A percentile compares a stretch with the other conserved stretches of the same genome.
These are phyloP conservation scores for Cyclotella atomus DNA, from an alignment of 108 stramenopile genomes.

Conservation along the genomic window DNA sequence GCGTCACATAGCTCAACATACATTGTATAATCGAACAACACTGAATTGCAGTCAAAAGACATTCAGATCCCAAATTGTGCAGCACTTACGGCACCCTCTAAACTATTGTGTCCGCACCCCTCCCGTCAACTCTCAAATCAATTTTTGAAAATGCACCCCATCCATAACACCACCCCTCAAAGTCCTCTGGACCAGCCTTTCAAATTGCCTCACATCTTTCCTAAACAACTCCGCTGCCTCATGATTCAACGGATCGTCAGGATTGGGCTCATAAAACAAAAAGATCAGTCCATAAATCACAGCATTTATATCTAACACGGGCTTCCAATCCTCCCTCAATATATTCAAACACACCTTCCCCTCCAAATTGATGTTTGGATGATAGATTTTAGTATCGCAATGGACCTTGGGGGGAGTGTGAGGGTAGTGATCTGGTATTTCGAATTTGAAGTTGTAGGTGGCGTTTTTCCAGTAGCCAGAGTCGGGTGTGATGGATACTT, in stretches of 20 bases:
- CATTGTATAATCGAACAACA: too few relatives aligned
- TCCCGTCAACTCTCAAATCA: slow-evolving; percentile 51
- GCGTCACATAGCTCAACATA: too few relatives aligned
- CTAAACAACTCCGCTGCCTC: slow-evolving; percentile 97
- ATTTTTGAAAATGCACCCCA: slow-evolving; percentile 84
- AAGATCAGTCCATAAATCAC: slow-evolving; percentile 99
- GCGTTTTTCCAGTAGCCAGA: slow-evolving; percentile 96
- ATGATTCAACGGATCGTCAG: slow-evolving; percentile 99
- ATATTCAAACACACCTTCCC: slow-evolving; percentile 99
- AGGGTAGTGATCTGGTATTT: slow-evolving; percentile 96
- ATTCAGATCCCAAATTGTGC: too few relatives aligned
- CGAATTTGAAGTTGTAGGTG: slow-evolving; percentile 94
- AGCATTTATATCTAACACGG: slow-evolving; percentile 98
- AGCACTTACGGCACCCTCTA: too few relatives aligned
- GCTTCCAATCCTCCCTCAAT: slow-evolving; percentile 99
- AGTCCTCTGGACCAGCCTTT: slow-evolving; percentile 84
- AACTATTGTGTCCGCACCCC: too few relatives aligned
- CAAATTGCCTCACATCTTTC: slow-evolving; percentile 89
- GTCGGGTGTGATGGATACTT: slow-evolving; percentile 90
- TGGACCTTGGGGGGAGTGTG: slow-evolving; percentile 99
- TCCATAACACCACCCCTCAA: slow-evolving; percentile 86
- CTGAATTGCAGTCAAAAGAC: too few relatives aligned
- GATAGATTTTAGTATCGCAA: slow-evolving; percentile 95
- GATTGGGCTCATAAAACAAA: slow-evolving; percentile 99
- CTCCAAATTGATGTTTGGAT: slow-evolving; percentile 98